Evolutionary conservation across 768 basidiomycete genomes (phyloP), one percentile per base, ranked within the genome.

Genomic region (Rhodotorula babjevae): DNA sequence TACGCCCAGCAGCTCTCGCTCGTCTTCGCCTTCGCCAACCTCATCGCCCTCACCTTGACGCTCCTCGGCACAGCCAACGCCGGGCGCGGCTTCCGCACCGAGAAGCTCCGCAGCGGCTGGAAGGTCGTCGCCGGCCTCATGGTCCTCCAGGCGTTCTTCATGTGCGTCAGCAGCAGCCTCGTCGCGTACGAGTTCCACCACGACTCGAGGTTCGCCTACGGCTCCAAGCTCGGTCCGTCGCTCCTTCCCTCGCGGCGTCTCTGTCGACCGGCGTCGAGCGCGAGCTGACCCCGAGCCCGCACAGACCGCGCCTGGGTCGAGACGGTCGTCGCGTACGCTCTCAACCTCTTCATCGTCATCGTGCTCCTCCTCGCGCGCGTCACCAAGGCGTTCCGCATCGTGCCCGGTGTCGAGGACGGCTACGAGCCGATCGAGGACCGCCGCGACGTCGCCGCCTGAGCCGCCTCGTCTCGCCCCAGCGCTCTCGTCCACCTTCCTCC

Each of bases 1-100:
- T 73, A 73, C 61, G 58, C 64, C 8, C 68, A 69, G 16, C 72
- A 73, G 49, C 64, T 73, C 33, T 62, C 68, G 15, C 56, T 73
- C 29, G 50, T 69, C 49, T 67, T 73, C 23, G 46, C 61, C 27
- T 16, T 63, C 56, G 62, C 63, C 31, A 46, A 61, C 29, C 27
- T 69, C 55, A 14, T 73, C 52, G 42, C 68, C 19, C 27, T 65
- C 49, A 50, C 61, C 29, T 29, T 73, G 18, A 66, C 68, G 18
- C 42, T 69, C 14, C 2, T 62, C 46, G 68, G 65, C 25, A 66
- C 71, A 6, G 33, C 49, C 9, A 44, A 33, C 14, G 71, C 44
- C 46, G 71, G 71, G 0, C 53, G 56, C 21, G 71, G 71, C 3
- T 72, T 33, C 71, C 61, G 68, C 25, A 69, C 68, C 29, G 65